Base-by-base conservation (phyloP, 345 rosid genomes). In the Populus ilicifolia region DNA sequence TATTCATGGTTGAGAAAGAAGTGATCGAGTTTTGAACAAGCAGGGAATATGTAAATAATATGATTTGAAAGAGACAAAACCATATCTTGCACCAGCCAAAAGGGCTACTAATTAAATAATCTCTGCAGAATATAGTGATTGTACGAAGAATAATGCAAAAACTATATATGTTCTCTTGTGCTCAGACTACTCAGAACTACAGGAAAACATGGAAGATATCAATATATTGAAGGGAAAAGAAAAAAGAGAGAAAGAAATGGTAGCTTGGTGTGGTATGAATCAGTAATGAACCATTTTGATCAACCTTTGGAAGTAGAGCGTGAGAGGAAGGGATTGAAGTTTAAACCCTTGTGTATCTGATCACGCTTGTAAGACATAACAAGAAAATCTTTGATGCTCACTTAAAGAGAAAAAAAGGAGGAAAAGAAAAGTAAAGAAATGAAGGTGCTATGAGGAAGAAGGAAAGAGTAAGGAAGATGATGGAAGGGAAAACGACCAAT, bases 21-120 rank as follows among this genome's bases (percentile, higher is more conserved):
- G 46, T 43, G 70, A 72, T 41, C 18, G 23, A 17, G 39, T 67
- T 25, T 41, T 50, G 56, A 61, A 75, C 72, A 77, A 70, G 66
- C 38, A 56, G 29, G 66, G 44, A 64, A 50, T 67, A 63, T 56
- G 75, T 38, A 48, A 1, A 59, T n/a, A n/a, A n/a, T 36, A 39
- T 43, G 5, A 23, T 39, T 23, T 77, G 80, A 30, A 81, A 69
- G 78, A 85, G 88, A 83, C 88, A 88, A 84, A 88, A 78, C 83
- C 83, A 79, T 81, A 85, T 87, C 87, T 67, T 78, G 27, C 62
- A 63, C 35, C 67, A 72, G 73, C 82, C 64, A 78, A 82, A 74
- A 77, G 67, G 71, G 52, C 77, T 74, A 71, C 70, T 48, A 36
- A 46, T 66, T 39, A 29, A 43, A 41, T 52, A 74, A 18, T 17